Evolutionary conservation across 2,329 filamentous ascomycete genomes (phyloP), one percentile per base, ranked within the genome.

Genomic region (Verticillium longisporum): DNA sequence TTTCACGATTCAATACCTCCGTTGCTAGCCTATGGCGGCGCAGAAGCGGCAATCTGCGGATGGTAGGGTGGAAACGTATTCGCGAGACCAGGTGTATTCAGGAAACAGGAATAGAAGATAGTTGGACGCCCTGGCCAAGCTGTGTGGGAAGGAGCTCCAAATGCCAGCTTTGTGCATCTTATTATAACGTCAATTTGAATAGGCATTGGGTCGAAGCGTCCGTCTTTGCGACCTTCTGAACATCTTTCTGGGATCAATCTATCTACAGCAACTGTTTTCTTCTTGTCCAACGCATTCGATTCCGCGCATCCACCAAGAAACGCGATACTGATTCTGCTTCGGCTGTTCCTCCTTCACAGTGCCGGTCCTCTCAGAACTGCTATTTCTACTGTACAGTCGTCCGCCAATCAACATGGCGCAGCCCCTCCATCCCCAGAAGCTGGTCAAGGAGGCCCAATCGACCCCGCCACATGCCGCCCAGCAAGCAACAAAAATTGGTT

Each of bases 361-460:
- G 6, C n/a, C 18, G 21, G 18, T 50, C n/a, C 5, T 26, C 11
- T 4, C 7, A 21, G 26, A 9, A 50, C 45, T 26, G 45, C 21
- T 18, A 4, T 2, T 18, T 18, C 21, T 36, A 57, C 56, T 57
- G 56, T 57, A 57, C 36, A 11, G 10, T 7, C 34, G 15, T 14
- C n/a, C 56, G 45, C 63, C 70, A 70, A 68, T 66, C 63, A 66
- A 64, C 60, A 73, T 72, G 69, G 59, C 67, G 59, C 64, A 67
- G 68, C 70, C 69, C 72, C 72, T 67, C 73, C 70, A 74, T 59
- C 67, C 62, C 60, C 63, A 69, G 60, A 53, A 36, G 15, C 41
- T 53, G 60, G 50, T 37, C 59, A 58, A 58, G 56, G 21, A 41
- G 41, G 56, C 37, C 56, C 56, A 58, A 58, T 58, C 56, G 56